Evolutionary conservation across 148 eudicot species (phyloP).

Genomic region (Dianthus caryophyllus): DNA sequence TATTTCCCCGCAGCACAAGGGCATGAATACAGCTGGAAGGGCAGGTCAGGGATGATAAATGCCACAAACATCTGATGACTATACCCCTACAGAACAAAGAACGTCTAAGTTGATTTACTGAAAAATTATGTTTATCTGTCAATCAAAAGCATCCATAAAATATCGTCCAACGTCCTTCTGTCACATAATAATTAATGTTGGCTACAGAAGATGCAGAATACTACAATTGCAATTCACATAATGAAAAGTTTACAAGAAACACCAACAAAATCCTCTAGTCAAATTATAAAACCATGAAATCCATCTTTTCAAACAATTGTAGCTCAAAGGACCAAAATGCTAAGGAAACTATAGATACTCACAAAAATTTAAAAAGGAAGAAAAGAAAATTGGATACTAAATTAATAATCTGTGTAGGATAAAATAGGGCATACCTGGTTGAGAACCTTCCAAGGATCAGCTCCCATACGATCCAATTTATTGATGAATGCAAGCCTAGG

Average conservation of each 20-base stretch:
- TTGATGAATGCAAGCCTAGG: slow-evolving; percentile 95
- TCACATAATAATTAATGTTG: not conserved
- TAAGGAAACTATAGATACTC: not conserved
- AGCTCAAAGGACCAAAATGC: slow-evolving; percentile 3
- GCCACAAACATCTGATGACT: not conserved
- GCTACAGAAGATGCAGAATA: not conserved
- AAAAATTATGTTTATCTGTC: not conserved
- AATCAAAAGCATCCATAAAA: not conserved
- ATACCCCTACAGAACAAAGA: too few species aligned
- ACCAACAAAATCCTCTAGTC: not conserved
- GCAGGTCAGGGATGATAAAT: not conserved
- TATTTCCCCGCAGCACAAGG: too few species aligned
- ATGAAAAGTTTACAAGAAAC: not conserved
- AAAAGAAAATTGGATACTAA: not conserved
- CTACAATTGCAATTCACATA: not conserved
- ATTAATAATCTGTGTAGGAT: not conserved
- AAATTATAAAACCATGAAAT: not conserved
- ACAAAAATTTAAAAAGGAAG: not conserved
- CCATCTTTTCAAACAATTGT: not conserved
- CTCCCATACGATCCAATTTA: slow-evolving; percentile 96
- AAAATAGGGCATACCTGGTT: slow-evolving; percentile 56
- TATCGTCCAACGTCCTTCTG: not conserved
- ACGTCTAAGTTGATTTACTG: too few species aligned
- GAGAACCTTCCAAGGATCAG: slow-evolving; percentile 98
- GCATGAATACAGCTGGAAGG: not conserved